Percentiles rank a stretch among this genome's conserved stretches.
phyloP scores from a whole-genome alignment of 352 stramenopile genomes.

The Phytophthora citrophthora region DNA sequence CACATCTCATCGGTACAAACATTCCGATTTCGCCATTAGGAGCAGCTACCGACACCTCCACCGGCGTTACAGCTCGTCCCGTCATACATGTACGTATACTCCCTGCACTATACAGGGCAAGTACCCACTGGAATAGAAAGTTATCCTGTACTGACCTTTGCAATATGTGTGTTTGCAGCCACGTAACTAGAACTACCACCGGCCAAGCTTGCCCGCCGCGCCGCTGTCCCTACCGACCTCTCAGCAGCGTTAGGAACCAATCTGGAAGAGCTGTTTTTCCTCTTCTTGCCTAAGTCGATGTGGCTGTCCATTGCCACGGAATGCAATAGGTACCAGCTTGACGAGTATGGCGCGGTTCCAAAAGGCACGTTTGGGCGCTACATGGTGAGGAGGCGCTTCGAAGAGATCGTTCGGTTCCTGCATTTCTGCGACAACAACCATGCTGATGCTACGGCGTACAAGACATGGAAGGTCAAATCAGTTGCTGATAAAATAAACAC shows the following conservation, averaged over 20 bases:
- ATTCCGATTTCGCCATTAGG: background rate
- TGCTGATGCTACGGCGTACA: background rate
- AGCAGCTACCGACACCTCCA: background rate
- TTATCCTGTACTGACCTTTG: too few relatives aligned
- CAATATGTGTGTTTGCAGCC: too few relatives aligned
- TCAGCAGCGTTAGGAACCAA: too few relatives aligned
- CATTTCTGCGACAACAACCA: slow-evolving; percentile 7
- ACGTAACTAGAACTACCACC: too few relatives aligned
- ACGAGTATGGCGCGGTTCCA: background rate
- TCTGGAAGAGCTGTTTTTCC: too few relatives aligned
- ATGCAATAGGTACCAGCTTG: background rate
- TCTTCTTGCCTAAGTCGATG: slow-evolving; percentile 1
- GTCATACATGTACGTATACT: too few relatives aligned
- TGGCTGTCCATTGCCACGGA: background rate
- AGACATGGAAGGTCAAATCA: slow-evolving; percentile 7
- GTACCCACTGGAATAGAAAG: too few relatives aligned
- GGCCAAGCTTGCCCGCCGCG: too few relatives aligned
- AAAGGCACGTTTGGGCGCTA: background rate
- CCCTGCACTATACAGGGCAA: too few relatives aligned
- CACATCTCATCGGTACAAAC: background rate
- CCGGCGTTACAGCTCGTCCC: background rate
- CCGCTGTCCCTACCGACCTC: too few relatives aligned
- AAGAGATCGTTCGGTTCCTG: background rate
- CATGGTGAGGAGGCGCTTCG: background rate
- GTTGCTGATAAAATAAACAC: slow-evolving; percentile 7